Evolutionary conservation across 108 stramenopile species (phyloP), one percentile per base, ranked within the genome.

Genomic region (Poteriospumella lacustris): DNA sequence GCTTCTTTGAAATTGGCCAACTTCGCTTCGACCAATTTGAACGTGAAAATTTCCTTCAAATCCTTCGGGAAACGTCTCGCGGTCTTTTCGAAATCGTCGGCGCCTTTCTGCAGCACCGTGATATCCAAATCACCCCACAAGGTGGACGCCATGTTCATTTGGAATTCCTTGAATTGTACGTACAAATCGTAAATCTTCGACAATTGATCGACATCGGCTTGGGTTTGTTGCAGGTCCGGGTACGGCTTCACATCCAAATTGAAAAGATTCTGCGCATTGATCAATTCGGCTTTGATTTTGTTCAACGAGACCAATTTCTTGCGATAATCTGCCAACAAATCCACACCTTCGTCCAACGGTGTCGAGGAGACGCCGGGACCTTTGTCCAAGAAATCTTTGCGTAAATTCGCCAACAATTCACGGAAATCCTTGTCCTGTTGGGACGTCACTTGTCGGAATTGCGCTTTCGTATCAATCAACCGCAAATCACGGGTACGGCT

Each of bases 221-320:
- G 39, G 26, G 70, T 52, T 36, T 82, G 41, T 56, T 52, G 76
- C 31, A 90, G 87, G 28, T 69, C 87, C 3, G 88, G 86, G 77
- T 88, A 88, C 15, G 81, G 68, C 1, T 86, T 87, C 15, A 83
- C 78, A 42, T 81, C 77, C 43, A 90, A 77, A 28, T 81, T 86
- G 77, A 90, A 90, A 38, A 90, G 83, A n/a, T 79, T 79, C 85
- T 90, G 82, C 0, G 89, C 89, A 58, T 89, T 88, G 39, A 84
- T 76, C 64, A 89, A 80, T 47, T 88, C 83, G 39, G 56, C 26
- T 58, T 78, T 69, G 34, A 36, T 67, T 39, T 24, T 28, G 58
- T 76, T 42, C 78, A 76, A 43, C 36, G 44, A 42, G 2, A 43
- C 70, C 31, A 89, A 52, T 34, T 52, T 73, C 15, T 47, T 34